Evolutionary conservation across 192 early-diverging fungal genomes (phyloP).

Genomic region (Chytriomyces confervae): DNA sequence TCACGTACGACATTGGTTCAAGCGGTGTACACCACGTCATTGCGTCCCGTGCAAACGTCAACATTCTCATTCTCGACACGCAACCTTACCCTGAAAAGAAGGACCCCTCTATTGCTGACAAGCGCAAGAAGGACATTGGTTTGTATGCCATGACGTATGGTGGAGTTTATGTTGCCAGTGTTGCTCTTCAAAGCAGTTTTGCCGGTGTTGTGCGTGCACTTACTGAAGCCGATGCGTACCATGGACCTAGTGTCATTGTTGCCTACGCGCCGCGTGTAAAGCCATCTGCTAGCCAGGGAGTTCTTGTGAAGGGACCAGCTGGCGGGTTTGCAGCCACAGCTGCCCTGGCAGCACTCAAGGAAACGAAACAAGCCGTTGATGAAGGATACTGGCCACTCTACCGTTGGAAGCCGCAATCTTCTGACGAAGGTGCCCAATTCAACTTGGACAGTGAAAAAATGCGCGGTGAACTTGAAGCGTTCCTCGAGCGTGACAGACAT

Average conservation of each 20-base stretch:
- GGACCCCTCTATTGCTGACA: constrained; percentile 32
- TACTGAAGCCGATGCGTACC: constrained; percentile 86
- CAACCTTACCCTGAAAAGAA: constrained; percentile 75
- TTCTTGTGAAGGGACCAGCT: constrained; percentile 21
- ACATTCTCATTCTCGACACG: constrained; percentile 91
- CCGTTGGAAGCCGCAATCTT: constrained; percentile 84
- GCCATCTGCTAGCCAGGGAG: not conserved
- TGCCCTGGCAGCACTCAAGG: constrained; percentile 77
- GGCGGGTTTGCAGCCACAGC: constrained; percentile 45
- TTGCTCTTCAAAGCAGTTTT: constrained; percentile 85
- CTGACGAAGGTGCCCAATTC: constrained; percentile 65
- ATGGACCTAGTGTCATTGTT: constrained; percentile 87
- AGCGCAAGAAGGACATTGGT: constrained; percentile 92
- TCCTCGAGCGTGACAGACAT: constrained; percentile 84
- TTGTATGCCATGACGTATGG: constrained; percentile 96
- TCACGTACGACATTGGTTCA: constrained; percentile 86
- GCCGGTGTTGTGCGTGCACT: constrained; percentile 87
- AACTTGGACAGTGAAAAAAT: constrained; percentile 78
- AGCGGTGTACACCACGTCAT: constrained; percentile 92
- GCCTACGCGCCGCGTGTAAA: constrained; percentile 77
- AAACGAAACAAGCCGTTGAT: constrained; percentile 90
- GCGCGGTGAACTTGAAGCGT: constrained; percentile 77
- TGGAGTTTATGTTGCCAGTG: constrained; percentile 87
- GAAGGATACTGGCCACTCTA: constrained; percentile 92
- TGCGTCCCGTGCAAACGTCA: constrained; percentile 80